Evolutionary conservation across 148 eudicot genomes (phyloP).

Genomic region (Polygonum aviculare): DNA sequence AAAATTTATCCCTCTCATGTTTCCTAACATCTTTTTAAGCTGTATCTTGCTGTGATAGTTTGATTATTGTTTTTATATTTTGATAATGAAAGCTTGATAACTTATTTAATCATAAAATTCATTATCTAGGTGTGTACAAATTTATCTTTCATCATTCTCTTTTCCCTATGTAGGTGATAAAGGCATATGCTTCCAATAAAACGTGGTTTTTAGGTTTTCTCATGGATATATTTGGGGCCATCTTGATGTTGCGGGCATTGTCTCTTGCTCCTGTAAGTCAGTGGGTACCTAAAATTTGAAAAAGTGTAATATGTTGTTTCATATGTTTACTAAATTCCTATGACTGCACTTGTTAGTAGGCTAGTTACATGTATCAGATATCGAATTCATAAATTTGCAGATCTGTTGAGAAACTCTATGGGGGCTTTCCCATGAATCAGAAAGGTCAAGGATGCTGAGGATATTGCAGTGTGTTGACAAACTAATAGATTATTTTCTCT

Average conservation of each 20-base stretch:
- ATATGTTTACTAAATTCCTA: not conserved
- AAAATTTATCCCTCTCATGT: not conserved
- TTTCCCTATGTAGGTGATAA: conserved; percentile 48
- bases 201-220: conserved; percentile 76
- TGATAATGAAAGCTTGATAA: not conserved
- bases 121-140: not conserved
- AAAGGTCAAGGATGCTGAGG: not conserved
- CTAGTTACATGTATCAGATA: not conserved
- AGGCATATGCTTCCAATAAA: conserved; percentile 82
- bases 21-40: not conserved
- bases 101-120: not conserved
- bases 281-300: not conserved
- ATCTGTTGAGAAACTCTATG: not conserved
- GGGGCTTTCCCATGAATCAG: not conserved
- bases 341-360: not conserved
- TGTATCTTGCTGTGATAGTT: not conserved
- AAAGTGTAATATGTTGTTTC: not conserved
- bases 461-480: not conserved
- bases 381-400: not conserved
- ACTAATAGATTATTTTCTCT: not conserved
- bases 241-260: conserved; percentile 86
- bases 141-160: not conserved
- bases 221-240: conserved; percentile 92
- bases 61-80: not conserved
- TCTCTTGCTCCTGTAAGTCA: conserved; percentile 93